phyloP scores from a whole-genome alignment of 495 filamentous ascomycete species.

The Aspergillus indologenus region DNA sequence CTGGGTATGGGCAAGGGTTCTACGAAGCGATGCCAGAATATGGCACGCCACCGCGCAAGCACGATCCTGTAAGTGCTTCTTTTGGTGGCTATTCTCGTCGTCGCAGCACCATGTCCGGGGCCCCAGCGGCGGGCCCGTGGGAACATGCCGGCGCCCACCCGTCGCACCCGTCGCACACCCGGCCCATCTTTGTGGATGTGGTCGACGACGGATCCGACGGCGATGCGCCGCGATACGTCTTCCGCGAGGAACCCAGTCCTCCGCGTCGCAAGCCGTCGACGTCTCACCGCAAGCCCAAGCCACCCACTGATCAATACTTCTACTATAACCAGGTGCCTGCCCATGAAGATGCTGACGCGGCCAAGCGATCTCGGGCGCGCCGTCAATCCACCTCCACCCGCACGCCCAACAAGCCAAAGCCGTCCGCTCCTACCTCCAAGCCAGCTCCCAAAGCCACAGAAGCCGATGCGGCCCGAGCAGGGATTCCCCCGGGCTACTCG shows the following conservation, averaged over 20 bases:
- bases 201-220: slow-evolving; percentile 51
- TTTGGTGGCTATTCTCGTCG: slow-evolving; percentile 42
- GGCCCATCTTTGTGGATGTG: slow-evolving; percentile 53
- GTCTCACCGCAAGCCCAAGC: slow-evolving; percentile 45
- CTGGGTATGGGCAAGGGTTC: slow-evolving; percentile 35
- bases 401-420: slow-evolving; percentile 44
- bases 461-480: slow-evolving; percentile 73
- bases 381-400: slow-evolving; percentile 51
- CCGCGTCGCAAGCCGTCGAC: slow-evolving; percentile 35
- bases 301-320: slow-evolving; percentile 53
- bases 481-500: slow-evolving; percentile 88
- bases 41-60: slow-evolving; percentile 48
- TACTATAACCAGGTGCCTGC: slow-evolving; percentile 50
- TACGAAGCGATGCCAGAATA: slow-evolving; percentile 49
- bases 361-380: slow-evolving; percentile 43
- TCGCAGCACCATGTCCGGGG: slow-evolving; percentile 36
- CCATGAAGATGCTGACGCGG: slow-evolving; percentile 42
- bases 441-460: slow-evolving; percentile 73
- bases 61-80: slow-evolving; percentile 59
- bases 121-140: slow-evolving; percentile 33
- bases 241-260: slow-evolving; percentile 27
- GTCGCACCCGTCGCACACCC: slow-evolving; percentile 44
- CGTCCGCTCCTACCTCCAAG: slow-evolving; percentile 36
- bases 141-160: slow-evolving; percentile 37
- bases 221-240: slow-evolving; percentile 30